These are phyloP conservation scores for Diplosphaera chodatii DNA, from an alignment of 139 green algal genomes.

Conservation along the genomic window DNA sequence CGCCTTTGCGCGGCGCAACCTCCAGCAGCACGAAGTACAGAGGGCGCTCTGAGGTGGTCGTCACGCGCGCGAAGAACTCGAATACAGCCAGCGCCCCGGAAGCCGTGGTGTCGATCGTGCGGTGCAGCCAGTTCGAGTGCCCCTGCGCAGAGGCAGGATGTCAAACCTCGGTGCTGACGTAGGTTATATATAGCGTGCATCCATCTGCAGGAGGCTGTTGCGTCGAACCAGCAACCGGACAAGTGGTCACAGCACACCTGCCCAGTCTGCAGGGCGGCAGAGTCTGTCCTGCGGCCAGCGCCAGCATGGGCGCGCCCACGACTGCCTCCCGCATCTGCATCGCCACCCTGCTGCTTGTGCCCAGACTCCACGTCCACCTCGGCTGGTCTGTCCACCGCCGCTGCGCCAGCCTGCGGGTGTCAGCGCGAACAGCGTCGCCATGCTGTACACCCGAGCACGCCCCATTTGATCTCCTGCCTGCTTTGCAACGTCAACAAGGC, in stretches of 20 bases:
- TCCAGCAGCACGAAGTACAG: slow-evolving; percentile 50
- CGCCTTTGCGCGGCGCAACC: slow-evolving; percentile 1
- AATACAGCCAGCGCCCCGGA: neutral
- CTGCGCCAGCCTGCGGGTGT: neutral
- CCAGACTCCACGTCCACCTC: neutral
- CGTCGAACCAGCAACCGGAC: too few relatives aligned
- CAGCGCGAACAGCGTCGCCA: too few relatives aligned
- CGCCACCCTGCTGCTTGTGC: neutral
- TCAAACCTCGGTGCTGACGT: too few relatives aligned
- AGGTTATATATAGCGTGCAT: too few relatives aligned
- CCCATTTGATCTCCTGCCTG: too few relatives aligned
- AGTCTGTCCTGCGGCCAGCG: neutral
- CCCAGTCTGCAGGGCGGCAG: neutral
- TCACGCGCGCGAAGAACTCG: slow-evolving; percentile 22
- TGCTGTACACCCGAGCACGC: too few relatives aligned
- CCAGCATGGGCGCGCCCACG: too few relatives aligned
- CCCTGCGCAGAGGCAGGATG: neutral
- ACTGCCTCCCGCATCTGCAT: too few relatives aligned
- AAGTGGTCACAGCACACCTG: too few relatives aligned
- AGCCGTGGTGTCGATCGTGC: neutral
- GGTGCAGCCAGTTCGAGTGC: neutral
- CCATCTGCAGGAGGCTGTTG: too few relatives aligned
- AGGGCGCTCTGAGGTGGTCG: slow-evolving; percentile 27
- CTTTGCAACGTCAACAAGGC: too few relatives aligned
- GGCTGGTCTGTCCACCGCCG: neutral